Evolutionary conservation across 257 asterid genomes (phyloP), one percentile per base, ranked within the genome.

Genomic region (Solanum gandarillasii): DNA sequence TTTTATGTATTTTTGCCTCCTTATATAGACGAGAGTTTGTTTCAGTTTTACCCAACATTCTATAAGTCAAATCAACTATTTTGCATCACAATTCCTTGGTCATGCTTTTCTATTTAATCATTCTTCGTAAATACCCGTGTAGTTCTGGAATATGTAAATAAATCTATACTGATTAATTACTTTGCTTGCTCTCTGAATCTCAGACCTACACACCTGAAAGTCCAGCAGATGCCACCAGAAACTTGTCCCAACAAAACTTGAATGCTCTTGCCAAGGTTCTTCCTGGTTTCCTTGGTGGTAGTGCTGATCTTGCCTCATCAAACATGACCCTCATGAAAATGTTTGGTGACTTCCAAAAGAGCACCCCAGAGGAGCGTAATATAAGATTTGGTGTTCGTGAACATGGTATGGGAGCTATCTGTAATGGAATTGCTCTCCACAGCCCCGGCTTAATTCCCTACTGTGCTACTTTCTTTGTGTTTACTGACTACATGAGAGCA

Each of bases 231-330:
- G 97, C 98, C 79, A 95, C 97, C 4, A 86, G 98, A 90, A 95
- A 95, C 67, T 92, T 95, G 35, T 95, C 98, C 16, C 98, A 95
- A 78, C 85, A 84, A 90, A 93, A 93, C 87, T 93, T 95, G 65
- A 95, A 95, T 73, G 95, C 98, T 71, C 96, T 95, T 52, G 98
- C 94, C 46, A 95, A 94, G 91, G 97, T 94, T 79, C 94, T 95
- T 76, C 98, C 98, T 36, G 98, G 98, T 86, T 92, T 95, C 79
- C 89, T 95, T 39, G 98, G 98, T 32, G 98, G 98, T 83, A 95
- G 98, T 89, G 98, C 98, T 70, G 98, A 95, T 90, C 96, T 95
- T n/a, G 98, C 98, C 81, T 94, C 98, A 38, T 95, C 98, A 90
- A 95, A 95, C 92, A 95, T 95, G 98, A 95, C 98, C 48, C 96